Evolutionary conservation across 352 stramenopile species (phyloP).

Genomic region (Phytophthora brassicae): DNA sequence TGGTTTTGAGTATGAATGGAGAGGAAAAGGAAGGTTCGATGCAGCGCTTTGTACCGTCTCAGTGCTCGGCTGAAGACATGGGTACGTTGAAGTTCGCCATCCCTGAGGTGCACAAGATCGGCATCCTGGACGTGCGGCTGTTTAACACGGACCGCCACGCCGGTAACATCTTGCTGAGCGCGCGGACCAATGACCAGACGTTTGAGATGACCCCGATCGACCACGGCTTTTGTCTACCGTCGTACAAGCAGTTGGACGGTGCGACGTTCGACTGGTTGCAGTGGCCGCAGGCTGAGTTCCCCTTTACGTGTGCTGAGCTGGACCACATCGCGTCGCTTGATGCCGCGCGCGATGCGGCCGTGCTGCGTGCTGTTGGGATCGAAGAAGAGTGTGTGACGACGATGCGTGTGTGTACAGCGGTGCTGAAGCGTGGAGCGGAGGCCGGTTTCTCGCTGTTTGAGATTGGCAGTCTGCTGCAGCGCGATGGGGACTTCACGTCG

Average conservation of each 20-base stretch:
- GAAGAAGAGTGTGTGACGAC: conserved; percentile 82
- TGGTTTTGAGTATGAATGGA: conserved; percentile 60
- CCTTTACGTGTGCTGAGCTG: conserved; percentile 76
- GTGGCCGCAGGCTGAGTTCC: conserved; percentile 88
- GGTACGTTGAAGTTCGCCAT: conserved; percentile 85
- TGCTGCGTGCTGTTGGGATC: conserved; percentile 71
- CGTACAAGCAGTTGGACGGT: conserved; percentile 77
- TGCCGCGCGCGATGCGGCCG: conserved; percentile 46
- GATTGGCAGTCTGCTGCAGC: conserved; percentile 79
- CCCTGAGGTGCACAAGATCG: conserved; percentile 88
- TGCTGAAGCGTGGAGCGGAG: conserved; percentile 77
- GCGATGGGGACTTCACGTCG: conserved; percentile 75
- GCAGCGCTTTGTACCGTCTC: conserved; percentile 78
- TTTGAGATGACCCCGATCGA: conserved; percentile 88
- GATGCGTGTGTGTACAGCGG: conserved; percentile 75
- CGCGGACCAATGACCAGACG: conserved; percentile 53
- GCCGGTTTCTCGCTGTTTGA: conserved; percentile 85
- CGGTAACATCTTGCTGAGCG: conserved; percentile 81
- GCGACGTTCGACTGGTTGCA: conserved; percentile 88
- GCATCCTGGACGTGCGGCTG: conserved; percentile 84
- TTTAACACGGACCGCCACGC: conserved; percentile 90
- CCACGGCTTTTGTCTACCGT: conserved; percentile 87
- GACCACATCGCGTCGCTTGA: conserved; percentile 80
- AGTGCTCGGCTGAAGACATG: conserved; percentile 88
- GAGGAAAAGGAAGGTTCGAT: conserved; percentile 85